Evolutionary conservation across 2,329 filamentous ascomycete genomes (phyloP).

Genomic region (Aspergillus sclerotialis): DNA sequence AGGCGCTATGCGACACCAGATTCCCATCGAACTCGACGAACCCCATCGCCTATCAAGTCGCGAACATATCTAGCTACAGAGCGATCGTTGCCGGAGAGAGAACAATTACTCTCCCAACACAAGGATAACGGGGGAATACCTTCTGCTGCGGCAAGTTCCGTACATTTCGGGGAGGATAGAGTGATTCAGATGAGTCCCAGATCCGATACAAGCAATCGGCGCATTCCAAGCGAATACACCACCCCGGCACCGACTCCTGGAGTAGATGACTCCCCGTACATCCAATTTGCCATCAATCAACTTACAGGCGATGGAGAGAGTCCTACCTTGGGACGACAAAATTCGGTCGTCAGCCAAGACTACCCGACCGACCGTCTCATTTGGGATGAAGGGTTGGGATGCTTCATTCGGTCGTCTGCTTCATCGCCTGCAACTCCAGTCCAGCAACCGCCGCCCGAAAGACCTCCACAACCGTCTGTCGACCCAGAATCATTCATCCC

Average conservation of each 20-base stretch:
- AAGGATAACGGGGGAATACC: not conserved
- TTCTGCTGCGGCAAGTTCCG: conserved; percentile 17
- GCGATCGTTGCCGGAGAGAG: conserved; percentile 5
- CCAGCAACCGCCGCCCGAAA: conserved; percentile 18
- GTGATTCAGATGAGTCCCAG: conserved; percentile 14
- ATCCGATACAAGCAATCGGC: conserved; percentile 19
- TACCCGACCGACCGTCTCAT: conserved; percentile 48
- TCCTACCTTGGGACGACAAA: conserved; percentile 46
- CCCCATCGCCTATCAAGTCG: conserved; percentile 22
- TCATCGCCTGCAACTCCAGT: not conserved
- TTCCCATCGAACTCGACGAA: conserved; percentile 26
- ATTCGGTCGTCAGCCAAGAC: conserved; percentile 36
- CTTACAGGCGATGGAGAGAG: conserved; percentile 68
- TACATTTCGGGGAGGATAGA: conserved; percentile 20
- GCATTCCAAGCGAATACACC: conserved; percentile 20
- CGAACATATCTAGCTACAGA: conserved; percentile 17
- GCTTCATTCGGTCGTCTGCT: conserved; percentile 26
- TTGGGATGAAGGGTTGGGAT: conserved; percentile 40
- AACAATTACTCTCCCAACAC: not conserved
- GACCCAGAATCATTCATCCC: conserved; percentile 42
- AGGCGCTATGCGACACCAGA: conserved; percentile 39
- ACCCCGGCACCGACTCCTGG: conserved; percentile 59
- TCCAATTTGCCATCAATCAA: conserved; percentile 83
- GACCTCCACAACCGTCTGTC: conserved; percentile 22
- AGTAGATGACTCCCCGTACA: conserved; percentile 77